Percentiles rank a stretch among this genome's conserved stretches.
Conservation (phyloP, 331 rosid species). For the Phaseolus coccineus region DNA sequence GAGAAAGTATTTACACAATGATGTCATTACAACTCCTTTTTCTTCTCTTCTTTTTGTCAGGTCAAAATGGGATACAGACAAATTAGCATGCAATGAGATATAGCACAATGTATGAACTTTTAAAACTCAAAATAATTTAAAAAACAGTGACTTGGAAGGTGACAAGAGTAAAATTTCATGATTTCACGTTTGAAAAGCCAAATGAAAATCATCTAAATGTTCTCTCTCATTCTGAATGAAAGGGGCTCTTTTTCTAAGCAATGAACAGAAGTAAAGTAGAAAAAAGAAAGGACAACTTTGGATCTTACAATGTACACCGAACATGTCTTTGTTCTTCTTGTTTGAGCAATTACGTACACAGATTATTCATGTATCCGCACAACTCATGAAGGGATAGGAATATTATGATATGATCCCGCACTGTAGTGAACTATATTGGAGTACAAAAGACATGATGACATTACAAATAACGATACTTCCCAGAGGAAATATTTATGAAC, state of each 20-base stretch:
- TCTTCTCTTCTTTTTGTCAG: not conserved
- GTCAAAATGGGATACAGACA: not conserved
- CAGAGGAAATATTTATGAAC: not conserved
- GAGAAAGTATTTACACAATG: not conserved
- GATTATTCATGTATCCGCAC: not conserved
- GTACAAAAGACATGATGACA: conserved; percentile 19
- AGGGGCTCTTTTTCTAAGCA: not conserved
- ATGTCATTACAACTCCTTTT: not conserved
- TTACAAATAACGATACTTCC: not conserved
- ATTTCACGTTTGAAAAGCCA: no score
- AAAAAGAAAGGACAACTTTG: no score
- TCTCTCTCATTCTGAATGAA: no score
- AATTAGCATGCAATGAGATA: not conserved
- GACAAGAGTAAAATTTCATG: no score
- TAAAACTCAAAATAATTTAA: not conserved
- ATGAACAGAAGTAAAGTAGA: not conserved
- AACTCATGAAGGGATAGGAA: not conserved
- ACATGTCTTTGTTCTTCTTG: conserved; percentile 10
- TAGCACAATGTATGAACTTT: no score
- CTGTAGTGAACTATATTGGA: conserved; percentile 18
- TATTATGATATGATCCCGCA: not conserved
- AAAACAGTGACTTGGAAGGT: no score
- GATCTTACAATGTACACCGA: not conserved
- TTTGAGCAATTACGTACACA: conserved; percentile 1
- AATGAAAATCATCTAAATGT: no score